Evolutionary conservation across 441 rosid species (phyloP).

Genomic region (Populus tomentosa): DNA sequence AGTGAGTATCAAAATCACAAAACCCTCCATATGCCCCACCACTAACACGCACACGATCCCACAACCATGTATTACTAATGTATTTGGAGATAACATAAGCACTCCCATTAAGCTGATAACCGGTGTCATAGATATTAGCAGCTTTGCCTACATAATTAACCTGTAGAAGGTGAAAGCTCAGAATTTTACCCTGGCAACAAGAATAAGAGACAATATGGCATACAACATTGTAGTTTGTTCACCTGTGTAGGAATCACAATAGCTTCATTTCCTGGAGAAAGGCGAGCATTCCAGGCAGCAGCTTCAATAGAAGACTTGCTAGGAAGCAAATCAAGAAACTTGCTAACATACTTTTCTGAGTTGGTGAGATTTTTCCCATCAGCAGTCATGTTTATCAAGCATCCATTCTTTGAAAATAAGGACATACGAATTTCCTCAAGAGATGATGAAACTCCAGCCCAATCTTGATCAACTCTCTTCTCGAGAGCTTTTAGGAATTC

Average conservation of each 20-base stretch:
- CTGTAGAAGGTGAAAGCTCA: slow-evolving; percentile 33
- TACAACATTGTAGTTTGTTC: background rate
- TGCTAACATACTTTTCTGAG: slow-evolving; percentile 56
- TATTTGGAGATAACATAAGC: slow-evolving; percentile 89
- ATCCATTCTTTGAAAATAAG: slow-evolving; percentile 66
- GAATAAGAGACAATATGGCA: background rate
- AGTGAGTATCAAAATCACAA: slow-evolving; percentile 87
- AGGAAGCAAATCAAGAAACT: slow-evolving; percentile 88
- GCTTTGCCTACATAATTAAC: slow-evolving; percentile 98
- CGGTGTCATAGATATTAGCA: slow-evolving; percentile 64
- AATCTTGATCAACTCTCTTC: slow-evolving; percentile 78
- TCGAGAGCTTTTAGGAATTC: slow-evolving; percentile 75
- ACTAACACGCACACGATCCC: slow-evolving; percentile 94
- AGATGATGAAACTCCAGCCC: slow-evolving; percentile 83
- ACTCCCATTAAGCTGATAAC: slow-evolving; percentile 78
- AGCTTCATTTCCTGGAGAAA: slow-evolving; percentile 75
- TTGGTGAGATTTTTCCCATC: slow-evolving; percentile 62
- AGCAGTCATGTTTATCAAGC: slow-evolving; percentile 90
- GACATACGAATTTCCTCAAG: slow-evolving; percentile 81
- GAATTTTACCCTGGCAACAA: background rate
- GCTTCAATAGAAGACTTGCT: slow-evolving; percentile 36
- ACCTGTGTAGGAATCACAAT: slow-evolving; percentile 93
- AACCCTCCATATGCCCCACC: slow-evolving; percentile 99
- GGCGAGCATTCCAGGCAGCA: slow-evolving; percentile 52
- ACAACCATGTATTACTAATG: slow-evolving; percentile 91